Conservation (phyloP, 116 monocot genomes). For the Zostera marina region DNA sequence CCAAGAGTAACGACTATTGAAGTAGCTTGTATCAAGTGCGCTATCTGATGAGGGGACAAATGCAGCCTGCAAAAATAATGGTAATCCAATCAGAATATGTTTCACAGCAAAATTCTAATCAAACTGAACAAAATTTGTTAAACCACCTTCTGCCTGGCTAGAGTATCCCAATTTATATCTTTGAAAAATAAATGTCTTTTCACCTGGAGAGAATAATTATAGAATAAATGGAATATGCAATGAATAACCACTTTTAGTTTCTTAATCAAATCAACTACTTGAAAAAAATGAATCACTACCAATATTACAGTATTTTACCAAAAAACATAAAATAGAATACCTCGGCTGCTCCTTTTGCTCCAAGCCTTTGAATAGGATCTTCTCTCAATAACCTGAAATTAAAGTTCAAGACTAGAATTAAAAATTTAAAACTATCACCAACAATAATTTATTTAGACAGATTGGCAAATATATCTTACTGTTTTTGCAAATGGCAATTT, state of each 20-base stretch:
- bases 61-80: constrained; percentile 54
- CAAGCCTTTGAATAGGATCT: constrained; percentile 91
- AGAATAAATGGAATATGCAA: background rate
- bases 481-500: too few species aligned
- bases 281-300: too few species aligned
- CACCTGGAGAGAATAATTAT: constrained; percentile 24
- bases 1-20: constrained; percentile 86
- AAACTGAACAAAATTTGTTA: background rate
- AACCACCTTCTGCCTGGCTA: constrained; percentile 85
- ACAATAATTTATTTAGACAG: background rate
- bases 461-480: background rate
- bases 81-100: background rate
- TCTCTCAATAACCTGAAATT: constrained; percentile 78
- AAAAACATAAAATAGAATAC: constrained; percentile 14
- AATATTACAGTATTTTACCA: background rate
- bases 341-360: constrained; percentile 84
- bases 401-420: background rate
- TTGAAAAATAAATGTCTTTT: constrained; percentile 86
- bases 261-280: too few species aligned
- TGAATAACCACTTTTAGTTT: too few species aligned
- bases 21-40: constrained; percentile 89
- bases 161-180: constrained; percentile 95
- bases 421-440: background rate
- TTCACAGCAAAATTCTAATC: background rate
- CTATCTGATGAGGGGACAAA: constrained; percentile 89